Evolutionary conservation across 2,329 filamentous ascomycete species (phyloP), one percentile per base, ranked within the genome.

Genomic region (Fusarium nygamai): DNA sequence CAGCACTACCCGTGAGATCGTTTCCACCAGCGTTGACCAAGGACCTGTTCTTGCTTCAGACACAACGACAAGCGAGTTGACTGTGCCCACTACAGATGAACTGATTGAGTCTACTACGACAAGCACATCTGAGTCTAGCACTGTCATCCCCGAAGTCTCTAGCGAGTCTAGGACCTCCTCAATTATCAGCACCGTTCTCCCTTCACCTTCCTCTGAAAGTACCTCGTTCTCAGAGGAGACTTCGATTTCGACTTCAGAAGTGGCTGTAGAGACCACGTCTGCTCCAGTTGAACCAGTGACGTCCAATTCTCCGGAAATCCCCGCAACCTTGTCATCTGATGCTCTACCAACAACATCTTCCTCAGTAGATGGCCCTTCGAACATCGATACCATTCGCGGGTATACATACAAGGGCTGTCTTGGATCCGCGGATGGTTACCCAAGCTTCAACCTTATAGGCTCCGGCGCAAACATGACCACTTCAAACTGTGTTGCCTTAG

Each of bases 151-250:
- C 9, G 29, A 6, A 8, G 8, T 19, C 4, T 33, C 29, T 33
- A 50, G 3, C 22, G 14, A 33, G 47, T 33, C 20, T 33, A n/a
- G 2, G 14, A 1, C 47, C 11, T 19, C 29, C 5, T 33, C 47
- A 6, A 19, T 5, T 13, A 3, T 50, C 7, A 50, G 47, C 22
- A 33, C 47, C 22, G 8, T 0, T n/a, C 3, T 33, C 22, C 20
- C 22, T 9, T 8, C 3, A 31, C 0, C 16, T 17, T 8, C 10
- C 3, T 31, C 29, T 6, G 14, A 16, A 8, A 31, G 14, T 9
- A 17, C 46, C 29, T n/a, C 20, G n/a, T 48, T 31, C 4, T 10
- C 3, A 2, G 46, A 7, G 6, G 46, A 48, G 1, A 16, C 19
- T 14, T 1, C 5, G 24, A 17, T 10, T 20, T 9, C 8, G 12